Percentiles rank a stretch among this genome's conserved stretches.
Evolutionary conservation across 495 filamentous ascomycete species (phyloP).

Genomic region (Xylaria acuta): DNA sequence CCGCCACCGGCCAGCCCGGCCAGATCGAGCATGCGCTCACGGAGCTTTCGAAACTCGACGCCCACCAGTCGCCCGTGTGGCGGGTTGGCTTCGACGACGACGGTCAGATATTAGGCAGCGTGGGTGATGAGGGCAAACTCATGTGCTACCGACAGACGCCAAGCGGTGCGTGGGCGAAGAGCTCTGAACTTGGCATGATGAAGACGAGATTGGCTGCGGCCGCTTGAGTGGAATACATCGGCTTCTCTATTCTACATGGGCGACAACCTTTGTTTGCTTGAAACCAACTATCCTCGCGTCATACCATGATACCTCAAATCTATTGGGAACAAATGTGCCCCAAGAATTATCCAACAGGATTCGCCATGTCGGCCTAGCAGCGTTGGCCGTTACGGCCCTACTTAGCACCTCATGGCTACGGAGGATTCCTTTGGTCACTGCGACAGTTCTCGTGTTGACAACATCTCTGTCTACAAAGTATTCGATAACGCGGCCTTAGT

Average conservation of each 20-base stretch:
- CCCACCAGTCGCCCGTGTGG: conserved; percentile 65
- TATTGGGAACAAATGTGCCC: background rate
- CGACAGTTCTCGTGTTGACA: background rate
- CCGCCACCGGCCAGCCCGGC: conserved; percentile 44
- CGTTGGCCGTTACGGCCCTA: background rate
- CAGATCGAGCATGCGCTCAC: conserved; percentile 55
- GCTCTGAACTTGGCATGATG: conserved; percentile 60
- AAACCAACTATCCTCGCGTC: background rate
- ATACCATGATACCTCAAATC: background rate
- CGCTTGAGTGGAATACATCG: background rate
- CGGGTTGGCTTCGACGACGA: conserved; percentile 66
- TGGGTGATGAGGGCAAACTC: conserved; percentile 67
- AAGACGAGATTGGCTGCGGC: conserved; percentile 54
- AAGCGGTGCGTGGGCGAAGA: conserved; percentile 61
- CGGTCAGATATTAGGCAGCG: conserved; percentile 63
- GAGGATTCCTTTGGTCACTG: background rate
- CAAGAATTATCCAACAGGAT: background rate
- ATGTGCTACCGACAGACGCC: conserved; percentile 62
- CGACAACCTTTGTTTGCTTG: background rate
- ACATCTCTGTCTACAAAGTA: background rate
- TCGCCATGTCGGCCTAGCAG: background rate
- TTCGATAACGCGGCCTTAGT: background rate
- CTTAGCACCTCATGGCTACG: background rate
- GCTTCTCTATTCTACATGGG: background rate
- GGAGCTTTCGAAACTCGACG: conserved; percentile 59